Evolutionary conservation across 139 green algal genomes (phyloP), one percentile per base, ranked within the genome.

Genomic region (Klebsormidium nitens): DNA sequence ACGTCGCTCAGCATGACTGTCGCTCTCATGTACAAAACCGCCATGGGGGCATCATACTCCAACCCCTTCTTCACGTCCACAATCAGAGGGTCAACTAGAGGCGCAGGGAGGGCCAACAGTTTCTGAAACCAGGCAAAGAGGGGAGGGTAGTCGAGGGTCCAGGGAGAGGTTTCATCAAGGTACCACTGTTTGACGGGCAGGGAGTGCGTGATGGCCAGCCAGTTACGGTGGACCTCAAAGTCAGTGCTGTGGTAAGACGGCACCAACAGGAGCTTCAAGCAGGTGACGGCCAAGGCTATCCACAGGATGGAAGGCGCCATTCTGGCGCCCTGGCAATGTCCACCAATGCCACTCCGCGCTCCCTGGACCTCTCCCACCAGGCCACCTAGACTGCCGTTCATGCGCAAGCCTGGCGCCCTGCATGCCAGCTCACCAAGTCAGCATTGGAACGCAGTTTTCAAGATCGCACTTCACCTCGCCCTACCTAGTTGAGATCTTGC

Each of bases 61-160:
- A 77, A 23, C 6, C 70, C 70, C 2, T 29, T 3, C 11, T 69
- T 35, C 6, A 83, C 23, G n/a, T 69, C 35, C 39, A 96, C 75
- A 89, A 97, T 97, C 1, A 71, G 66, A 0, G 88, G 83, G 69
- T 98, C 93, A 0, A 91, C 49, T 0, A 66, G 50, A 1, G 26
- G 2, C 0, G 91, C 93, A 1, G 74, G 29, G 11, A 91, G 75
- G 0, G 87, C 72, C 23, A 97, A 76, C 0, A 61, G 44, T 60
- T 80, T 87, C 65, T 98, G 91, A 58, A 96, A 93, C 87, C 89
- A 97, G 1, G 93, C 93, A 66, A 98, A 98, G 1, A 98, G 69
- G 0, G 93, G 93, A 3, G 93, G 93, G 69, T 98, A 98, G 77
- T 98, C 93, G 47, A 98, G 74, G 0, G 93, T 98, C 93, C 93